Evolutionary conservation across 345 rosid species (phyloP).

Genomic region (Moringa oleifera): DNA sequence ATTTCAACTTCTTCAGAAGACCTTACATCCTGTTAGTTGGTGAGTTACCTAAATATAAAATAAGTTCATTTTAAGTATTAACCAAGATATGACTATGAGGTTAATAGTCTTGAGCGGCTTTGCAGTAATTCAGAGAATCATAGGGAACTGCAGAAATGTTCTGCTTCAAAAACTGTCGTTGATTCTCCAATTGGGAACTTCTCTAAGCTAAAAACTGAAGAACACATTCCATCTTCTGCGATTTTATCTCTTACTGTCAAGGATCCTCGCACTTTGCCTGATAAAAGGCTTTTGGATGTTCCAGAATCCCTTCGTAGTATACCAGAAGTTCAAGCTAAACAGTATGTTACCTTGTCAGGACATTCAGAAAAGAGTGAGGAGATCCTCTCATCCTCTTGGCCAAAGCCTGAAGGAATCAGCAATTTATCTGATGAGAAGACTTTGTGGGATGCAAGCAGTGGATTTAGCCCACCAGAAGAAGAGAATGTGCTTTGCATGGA

Average conservation of each 20-base stretch:
- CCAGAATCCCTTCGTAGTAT: constrained; percentile 15
- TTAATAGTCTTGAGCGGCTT: constrained; percentile 14
- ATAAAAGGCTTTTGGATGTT: constrained; percentile 24
- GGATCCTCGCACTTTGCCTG: constrained; percentile 53
- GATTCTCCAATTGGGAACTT: constrained; percentile 16
- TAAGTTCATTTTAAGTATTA: neutral
- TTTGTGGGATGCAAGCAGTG: constrained; percentile 59
- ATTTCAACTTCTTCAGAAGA: constrained; percentile 60
- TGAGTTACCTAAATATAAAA: constrained; percentile 27
- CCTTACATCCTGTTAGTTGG: constrained; percentile 43
- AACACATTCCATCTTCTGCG: constrained; percentile 28
- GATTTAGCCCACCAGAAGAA: constrained; percentile 48
- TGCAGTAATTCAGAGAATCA: constrained; percentile 36
- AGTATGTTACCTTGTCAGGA: constrained; percentile 17
- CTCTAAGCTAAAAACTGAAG: constrained; percentile 31
- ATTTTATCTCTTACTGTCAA: constrained; percentile 39
- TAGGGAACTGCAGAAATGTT: constrained; percentile 34
- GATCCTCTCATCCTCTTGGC: constrained; percentile 10
- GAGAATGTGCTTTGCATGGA: constrained; percentile 63
- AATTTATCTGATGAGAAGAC: constrained; percentile 11
- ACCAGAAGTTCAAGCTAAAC: constrained; percentile 24
- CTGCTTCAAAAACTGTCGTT: constrained; percentile 23
- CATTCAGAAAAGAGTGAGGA: constrained; percentile 19
- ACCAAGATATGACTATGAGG: constrained; percentile 4
- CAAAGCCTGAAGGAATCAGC: constrained; percentile 23